Evolutionary conservation across 2,329 filamentous ascomycete species (phyloP).

Genomic region (Colletotrichum echinochloae): DNA sequence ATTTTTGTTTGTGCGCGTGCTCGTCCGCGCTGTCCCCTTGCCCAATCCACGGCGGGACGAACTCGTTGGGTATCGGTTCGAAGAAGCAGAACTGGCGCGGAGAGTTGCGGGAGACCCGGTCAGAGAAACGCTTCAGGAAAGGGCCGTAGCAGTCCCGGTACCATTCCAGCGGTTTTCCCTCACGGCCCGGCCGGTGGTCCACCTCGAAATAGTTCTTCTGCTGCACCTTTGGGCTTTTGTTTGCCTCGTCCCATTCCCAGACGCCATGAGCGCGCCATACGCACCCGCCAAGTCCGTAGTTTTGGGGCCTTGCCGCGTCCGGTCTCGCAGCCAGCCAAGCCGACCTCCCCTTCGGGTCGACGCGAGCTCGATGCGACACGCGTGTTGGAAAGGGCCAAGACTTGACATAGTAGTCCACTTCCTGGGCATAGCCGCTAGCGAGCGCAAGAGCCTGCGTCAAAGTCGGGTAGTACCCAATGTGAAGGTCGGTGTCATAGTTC

Average conservation of each 20-base stretch:
- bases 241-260: slow-evolving; percentile 51
- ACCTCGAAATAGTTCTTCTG: slow-evolving; percentile 52
- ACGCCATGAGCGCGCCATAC: slow-evolving; percentile 56
- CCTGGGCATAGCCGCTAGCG: slow-evolving; percentile 53
- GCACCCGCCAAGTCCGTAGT: slow-evolving; percentile 49
- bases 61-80: slow-evolving; percentile 57
- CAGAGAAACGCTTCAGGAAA: slow-evolving; percentile 52
- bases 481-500: slow-evolving; percentile 57
- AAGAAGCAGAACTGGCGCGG: slow-evolving; percentile 51
- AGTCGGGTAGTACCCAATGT: slow-evolving; percentile 55
- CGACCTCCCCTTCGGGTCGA: slow-evolving; percentile 53
- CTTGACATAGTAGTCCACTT: slow-evolving; percentile 54
- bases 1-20: slow-evolving; percentile 39
- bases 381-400: slow-evolving; percentile 57
- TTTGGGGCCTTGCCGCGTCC: slow-evolving; percentile 37
- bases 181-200: slow-evolving; percentile 52
- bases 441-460: slow-evolving; percentile 54
- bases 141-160: slow-evolving; percentile 57
- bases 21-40: slow-evolving; percentile 22
- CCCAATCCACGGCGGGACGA: slow-evolving; percentile 53
- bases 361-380: slow-evolving; percentile 49
- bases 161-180: slow-evolving; percentile 53
- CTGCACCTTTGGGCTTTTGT: slow-evolving; percentile 45
- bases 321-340: slow-evolving; percentile 47
- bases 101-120: slow-evolving; percentile 49